Base-by-base conservation (phyloP, 257 asterid species). In the Coffea eugenioides region DNA sequence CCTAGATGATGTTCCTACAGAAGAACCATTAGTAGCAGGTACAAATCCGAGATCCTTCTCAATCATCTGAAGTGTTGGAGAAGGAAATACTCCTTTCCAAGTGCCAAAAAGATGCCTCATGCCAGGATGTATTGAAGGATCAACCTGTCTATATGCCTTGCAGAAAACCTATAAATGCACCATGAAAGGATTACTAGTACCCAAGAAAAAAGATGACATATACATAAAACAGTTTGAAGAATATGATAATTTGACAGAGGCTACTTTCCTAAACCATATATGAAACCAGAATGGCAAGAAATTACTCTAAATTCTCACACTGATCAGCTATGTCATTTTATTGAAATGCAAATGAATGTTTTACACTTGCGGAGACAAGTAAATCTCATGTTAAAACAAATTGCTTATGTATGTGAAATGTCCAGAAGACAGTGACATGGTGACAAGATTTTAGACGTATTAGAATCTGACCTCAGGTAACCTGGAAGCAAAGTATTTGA, bases 21-120 rank as follows among this genome's bases (percentile, higher is more conserved):
- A 83, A 69, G 94, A 94, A 78, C 90, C 93, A 70, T 88, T 94
- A 82, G 86, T 88, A 69, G 85, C 74, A 65, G 92, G 78, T n/a
- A 86, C 76, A 79, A 94, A 90, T 51, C 95, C 98, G 84, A 94
- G 97, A 80, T 94, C 98, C 83, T 89, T 89, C 86, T 90, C 98
- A 82, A 94, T 94, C 79, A 82, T 64, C 85, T 91, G 97, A 34
- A 94, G 94, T 36, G 96, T 80, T 81, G 86, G 97, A n/a, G 87
- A 87, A 77, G 94, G 94, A 73, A 94, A 94, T 57, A 92, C 97
- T 75, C 93, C 98, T 81, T 92, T 94, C 98, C 98, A 94, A 76
- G 98, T 94, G 79, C 97, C 93, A 80, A 94, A 94, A 82, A 94
- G 97, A 85, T 94, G 98, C 81, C 97, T 93, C 98, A 94, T 94